Evolutionary conservation across 176 grass and related monocot species (phyloP).

Genomic region (Eleusine indica): DNA sequence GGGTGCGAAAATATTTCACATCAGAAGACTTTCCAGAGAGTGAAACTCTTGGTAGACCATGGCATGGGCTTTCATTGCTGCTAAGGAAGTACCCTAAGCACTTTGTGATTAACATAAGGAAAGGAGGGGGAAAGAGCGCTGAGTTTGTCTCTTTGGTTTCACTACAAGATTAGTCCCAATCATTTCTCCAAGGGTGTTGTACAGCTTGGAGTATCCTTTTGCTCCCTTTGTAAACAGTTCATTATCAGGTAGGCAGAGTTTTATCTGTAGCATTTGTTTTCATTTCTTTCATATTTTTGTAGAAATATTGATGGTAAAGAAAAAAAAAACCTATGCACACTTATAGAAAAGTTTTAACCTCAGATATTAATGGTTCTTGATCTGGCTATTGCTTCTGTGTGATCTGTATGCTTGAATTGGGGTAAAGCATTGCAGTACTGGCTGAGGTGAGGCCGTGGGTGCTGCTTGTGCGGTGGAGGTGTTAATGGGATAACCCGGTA

Average conservation of each 20-base stretch:
- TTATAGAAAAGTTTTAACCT: background rate
- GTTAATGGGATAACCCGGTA: too few relatives aligned
- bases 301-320: background rate
- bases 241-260: background rate
- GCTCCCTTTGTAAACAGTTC: slow-evolving; percentile 10
- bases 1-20: slow-evolving; percentile 77
- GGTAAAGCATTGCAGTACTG: too few relatives aligned
- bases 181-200: background rate
- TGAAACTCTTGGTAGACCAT: slow-evolving; percentile 68
- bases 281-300: background rate
- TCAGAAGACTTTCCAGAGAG: slow-evolving; percentile 54
- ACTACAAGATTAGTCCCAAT: slow-evolving; percentile 45
- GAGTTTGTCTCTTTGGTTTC: slow-evolving; percentile 86
- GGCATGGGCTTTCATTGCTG: slow-evolving; percentile 70
- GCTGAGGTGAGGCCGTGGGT: too few relatives aligned
- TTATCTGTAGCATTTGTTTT: background rate
- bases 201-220: slow-evolving; percentile 33
- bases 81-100: slow-evolving; percentile 73
- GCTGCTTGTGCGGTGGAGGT: too few relatives aligned
- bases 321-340: too few relatives aligned
- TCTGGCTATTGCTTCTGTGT: background rate
- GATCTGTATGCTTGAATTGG: too few relatives aligned
- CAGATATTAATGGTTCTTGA: background rate
- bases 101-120: slow-evolving; percentile 76
- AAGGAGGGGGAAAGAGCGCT: slow-evolving; percentile 47